Evolutionary conservation across 2,329 filamentous ascomycete genomes (phyloP).

Genomic region (Botrytis medusae): DNA sequence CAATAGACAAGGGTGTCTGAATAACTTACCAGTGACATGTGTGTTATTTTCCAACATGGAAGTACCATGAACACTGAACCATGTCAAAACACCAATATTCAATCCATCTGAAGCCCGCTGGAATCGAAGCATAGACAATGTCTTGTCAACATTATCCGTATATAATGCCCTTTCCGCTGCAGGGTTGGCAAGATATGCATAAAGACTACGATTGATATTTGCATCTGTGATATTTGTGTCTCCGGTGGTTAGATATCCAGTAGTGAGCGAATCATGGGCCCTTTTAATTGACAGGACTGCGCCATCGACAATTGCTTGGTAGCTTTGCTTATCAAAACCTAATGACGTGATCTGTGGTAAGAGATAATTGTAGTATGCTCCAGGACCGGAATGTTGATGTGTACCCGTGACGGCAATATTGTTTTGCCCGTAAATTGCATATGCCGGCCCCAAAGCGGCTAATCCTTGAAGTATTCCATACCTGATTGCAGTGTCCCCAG

Average conservation of each 20-base stretch:
- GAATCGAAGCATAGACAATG: slow-evolving; percentile 77
- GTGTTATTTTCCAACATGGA: slow-evolving; percentile 91
- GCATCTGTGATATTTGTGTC: slow-evolving; percentile 69
- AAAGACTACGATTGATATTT: slow-evolving; percentile 86
- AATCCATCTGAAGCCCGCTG: slow-evolving; percentile 70
- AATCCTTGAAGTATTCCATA: slow-evolving; percentile 82
- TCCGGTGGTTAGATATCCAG: slow-evolving; percentile 69
- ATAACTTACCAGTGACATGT: slow-evolving; percentile 63
- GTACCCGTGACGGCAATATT: slow-evolving; percentile 90
- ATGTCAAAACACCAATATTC: slow-evolving; percentile 80
- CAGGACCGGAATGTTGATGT: slow-evolving; percentile 87
- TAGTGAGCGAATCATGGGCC: slow-evolving; percentile 68
- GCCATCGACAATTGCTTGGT: slow-evolving; percentile 87
- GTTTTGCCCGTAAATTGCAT: slow-evolving; percentile 70
- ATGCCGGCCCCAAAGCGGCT: slow-evolving; percentile 65
- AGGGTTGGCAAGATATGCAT: slow-evolving; percentile 83
- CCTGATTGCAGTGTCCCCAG: slow-evolving; percentile 83
- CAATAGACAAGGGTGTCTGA: not conserved
- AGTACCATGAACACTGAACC: slow-evolving; percentile 78
- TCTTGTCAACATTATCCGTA: slow-evolving; percentile 62
- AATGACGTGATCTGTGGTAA: slow-evolving; percentile 85
- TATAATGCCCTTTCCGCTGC: slow-evolving; percentile 71
- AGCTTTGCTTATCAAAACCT: slow-evolving; percentile 82
- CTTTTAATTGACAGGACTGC: slow-evolving; percentile 76
- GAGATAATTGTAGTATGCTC: slow-evolving; percentile 90